Conservation (phyloP, 2,329 filamentous ascomycete species). For the Didymella glomerata region DNA sequence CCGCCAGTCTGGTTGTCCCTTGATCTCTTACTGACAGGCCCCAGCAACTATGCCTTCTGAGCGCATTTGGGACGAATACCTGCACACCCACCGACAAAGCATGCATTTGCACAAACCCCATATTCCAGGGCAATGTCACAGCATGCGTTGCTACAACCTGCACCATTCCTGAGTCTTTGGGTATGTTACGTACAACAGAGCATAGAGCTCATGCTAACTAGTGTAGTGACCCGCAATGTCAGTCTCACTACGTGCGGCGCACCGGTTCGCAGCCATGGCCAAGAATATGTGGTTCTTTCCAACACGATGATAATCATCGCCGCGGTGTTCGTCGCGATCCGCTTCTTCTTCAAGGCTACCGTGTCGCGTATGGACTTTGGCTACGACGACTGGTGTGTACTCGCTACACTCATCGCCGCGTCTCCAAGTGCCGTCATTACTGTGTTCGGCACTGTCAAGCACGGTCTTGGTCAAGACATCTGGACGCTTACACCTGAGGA, state of each 20-base stretch:
- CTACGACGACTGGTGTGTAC: slow-evolving; percentile 51
- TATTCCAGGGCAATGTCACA: slow-evolving; percentile 33
- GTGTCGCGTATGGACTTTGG: slow-evolving; percentile 48
- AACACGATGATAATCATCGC: slow-evolving; percentile 49
- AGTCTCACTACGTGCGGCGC: slow-evolving; percentile 52
- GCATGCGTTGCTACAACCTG: slow-evolving; percentile 31
- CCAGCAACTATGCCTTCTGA: slow-evolving; percentile 19
- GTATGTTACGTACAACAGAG: slow-evolving; percentile 14
- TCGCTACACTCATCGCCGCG: slow-evolving; percentile 33
- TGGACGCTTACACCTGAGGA: slow-evolving; percentile 57
- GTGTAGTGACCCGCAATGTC: slow-evolving; percentile 52
- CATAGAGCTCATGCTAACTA: background rate
- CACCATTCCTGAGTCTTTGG: slow-evolving; percentile 34
- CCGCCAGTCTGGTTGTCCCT: background rate
- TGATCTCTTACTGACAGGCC: slow-evolving; percentile 6
- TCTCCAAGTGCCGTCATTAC: slow-evolving; percentile 41
- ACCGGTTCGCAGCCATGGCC: slow-evolving; percentile 50
- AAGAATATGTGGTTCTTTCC: slow-evolving; percentile 45
- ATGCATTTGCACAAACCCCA: slow-evolving; percentile 36
- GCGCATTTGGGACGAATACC: slow-evolving; percentile 24
- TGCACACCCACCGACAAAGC: slow-evolving; percentile 31
- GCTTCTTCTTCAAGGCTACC: slow-evolving; percentile 50
- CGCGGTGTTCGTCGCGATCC: slow-evolving; percentile 44
- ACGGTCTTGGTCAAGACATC: slow-evolving; percentile 61
- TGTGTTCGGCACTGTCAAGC: slow-evolving; percentile 32